Evolutionary conservation across 164 flowering plant genomes (phyloP).

Genomic region (Brasenia schreberi): DNA sequence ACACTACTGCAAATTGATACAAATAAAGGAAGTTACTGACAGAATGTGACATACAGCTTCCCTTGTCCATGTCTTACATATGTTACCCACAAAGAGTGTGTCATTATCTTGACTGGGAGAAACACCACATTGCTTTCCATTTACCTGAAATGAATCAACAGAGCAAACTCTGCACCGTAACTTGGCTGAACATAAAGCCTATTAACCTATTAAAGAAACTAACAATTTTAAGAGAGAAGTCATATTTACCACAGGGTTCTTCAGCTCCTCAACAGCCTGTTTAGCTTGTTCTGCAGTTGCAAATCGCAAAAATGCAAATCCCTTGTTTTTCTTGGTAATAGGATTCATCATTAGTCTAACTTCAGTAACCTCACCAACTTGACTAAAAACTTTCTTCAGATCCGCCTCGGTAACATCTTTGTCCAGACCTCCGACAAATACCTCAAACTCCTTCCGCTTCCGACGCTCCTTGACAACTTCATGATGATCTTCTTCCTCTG

Average conservation of each 20-base stretch:
- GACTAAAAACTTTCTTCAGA: conserved; percentile 64
- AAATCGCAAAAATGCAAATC: conserved; percentile 95
- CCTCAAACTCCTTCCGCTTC: conserved; percentile 92
- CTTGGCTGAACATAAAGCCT: no score
- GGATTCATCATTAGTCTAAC: conserved; percentile 92
- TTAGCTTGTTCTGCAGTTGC: conserved; percentile 88
- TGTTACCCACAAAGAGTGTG: conserved; percentile 86
- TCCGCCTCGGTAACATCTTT: conserved; percentile 87
- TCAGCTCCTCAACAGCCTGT: conserved; percentile 69
- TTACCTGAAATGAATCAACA: conserved; percentile 38
- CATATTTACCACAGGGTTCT: conserved; percentile 62
- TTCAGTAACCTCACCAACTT: conserved; percentile 75
- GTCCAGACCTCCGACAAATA: conserved; percentile 93
- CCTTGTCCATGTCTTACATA: conserved; percentile 94
- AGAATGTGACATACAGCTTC: conserved; percentile 69
- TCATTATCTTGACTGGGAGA: conserved; percentile 95
- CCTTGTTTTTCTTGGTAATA: conserved; percentile 90
- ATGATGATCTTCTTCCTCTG: conserved; percentile 68
- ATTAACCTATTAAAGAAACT: no score
- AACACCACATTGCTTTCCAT: conserved; percentile 95
- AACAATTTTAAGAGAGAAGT: no score
- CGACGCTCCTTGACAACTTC: conserved; percentile 81
- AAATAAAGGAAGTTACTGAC: not conserved
- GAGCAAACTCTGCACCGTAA: not conserved
- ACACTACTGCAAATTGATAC: not conserved